Evolutionary conservation across 2,329 filamentous ascomycete species (phyloP).

Genomic region (Rutstroemia sydowiana): DNA sequence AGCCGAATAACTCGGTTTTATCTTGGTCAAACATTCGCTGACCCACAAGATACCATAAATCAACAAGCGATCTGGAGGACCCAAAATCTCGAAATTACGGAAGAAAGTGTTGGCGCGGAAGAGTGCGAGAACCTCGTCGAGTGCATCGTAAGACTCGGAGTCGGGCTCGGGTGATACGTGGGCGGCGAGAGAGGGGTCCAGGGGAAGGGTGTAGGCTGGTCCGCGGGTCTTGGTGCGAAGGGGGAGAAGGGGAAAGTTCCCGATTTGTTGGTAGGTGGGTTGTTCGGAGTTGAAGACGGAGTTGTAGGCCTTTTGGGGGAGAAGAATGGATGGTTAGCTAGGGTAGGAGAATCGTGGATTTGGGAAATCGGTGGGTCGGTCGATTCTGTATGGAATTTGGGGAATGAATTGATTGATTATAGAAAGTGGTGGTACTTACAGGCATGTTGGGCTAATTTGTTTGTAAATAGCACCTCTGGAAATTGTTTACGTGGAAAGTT

Average conservation of each 20-base stretch:
- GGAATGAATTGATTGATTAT: background rate
- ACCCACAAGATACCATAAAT: constrained; percentile 97
- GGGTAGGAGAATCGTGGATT: too few species aligned
- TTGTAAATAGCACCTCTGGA: background rate
- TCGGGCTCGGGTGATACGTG: constrained; percentile 64
- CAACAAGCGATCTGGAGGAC: constrained; percentile 84
- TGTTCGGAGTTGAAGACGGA: constrained; percentile 87
- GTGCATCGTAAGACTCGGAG: constrained; percentile 88
- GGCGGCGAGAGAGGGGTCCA: constrained; percentile 36
- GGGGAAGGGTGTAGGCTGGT: constrained; percentile 82
- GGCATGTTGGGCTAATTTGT: background rate
- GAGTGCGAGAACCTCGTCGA: constrained; percentile 85
- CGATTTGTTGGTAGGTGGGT: constrained; percentile 46
- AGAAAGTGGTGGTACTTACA: background rate
- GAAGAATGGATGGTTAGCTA: constrained; percentile 3
- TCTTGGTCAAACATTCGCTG: constrained; percentile 82
- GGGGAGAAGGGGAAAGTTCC: constrained; percentile 91
- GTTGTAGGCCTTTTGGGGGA: constrained; percentile 72
- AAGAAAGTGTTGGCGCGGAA: constrained; percentile 99
- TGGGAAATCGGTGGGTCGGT: background rate
- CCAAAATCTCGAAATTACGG: constrained; percentile 98
- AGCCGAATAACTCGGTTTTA: constrained; percentile 63
- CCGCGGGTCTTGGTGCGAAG: constrained; percentile 92
- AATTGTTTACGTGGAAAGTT: background rate
- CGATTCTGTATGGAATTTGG: background rate